phyloP scores from a whole-genome alignment of 83 land plant species.

The Picea abies region DNA sequence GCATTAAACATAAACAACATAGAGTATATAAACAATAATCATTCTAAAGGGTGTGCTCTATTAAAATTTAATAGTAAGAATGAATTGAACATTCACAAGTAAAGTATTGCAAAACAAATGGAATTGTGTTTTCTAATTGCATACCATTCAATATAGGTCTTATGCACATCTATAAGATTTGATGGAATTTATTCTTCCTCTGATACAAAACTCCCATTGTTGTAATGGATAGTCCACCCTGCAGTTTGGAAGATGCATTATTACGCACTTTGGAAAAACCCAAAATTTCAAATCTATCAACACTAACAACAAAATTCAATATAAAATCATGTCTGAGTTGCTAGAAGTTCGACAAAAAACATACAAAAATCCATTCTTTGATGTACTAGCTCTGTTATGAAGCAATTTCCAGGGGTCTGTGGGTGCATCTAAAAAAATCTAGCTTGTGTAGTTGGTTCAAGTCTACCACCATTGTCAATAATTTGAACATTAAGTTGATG shows the following conservation, averaged over 20 bases:
- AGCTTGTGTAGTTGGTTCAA: not conserved
- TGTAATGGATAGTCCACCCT: constrained; percentile 66
- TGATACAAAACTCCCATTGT: constrained; percentile 34
- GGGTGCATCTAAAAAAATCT: not conserved
- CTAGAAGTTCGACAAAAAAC: constrained; percentile 62
- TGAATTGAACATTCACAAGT: too few relatives aligned
- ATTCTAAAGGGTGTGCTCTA: not conserved
- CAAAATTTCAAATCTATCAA: not conserved
- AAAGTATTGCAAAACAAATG: not conserved
- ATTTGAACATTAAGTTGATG: not conserved
- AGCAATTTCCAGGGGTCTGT: not conserved
- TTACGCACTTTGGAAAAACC: not conserved
- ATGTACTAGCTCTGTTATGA: not conserved
- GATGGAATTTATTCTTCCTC: constrained; percentile 17
- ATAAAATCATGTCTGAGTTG: constrained; percentile 36
- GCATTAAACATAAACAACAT: not conserved
- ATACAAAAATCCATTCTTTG: constrained; percentile 29
- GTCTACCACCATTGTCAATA: constrained; percentile 2
- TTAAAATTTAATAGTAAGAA: not conserved
- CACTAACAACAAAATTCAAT: not conserved
- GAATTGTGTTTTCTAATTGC: not conserved
- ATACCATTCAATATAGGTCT: constrained; percentile 75
- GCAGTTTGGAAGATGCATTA: constrained; percentile 38
- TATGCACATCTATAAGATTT: constrained; percentile 63
- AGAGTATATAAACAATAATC: too few relatives aligned